Evolutionary conservation across 2,329 filamentous ascomycete genomes (phyloP).

Genomic region (Tolypocladium cylindrosporum): DNA sequence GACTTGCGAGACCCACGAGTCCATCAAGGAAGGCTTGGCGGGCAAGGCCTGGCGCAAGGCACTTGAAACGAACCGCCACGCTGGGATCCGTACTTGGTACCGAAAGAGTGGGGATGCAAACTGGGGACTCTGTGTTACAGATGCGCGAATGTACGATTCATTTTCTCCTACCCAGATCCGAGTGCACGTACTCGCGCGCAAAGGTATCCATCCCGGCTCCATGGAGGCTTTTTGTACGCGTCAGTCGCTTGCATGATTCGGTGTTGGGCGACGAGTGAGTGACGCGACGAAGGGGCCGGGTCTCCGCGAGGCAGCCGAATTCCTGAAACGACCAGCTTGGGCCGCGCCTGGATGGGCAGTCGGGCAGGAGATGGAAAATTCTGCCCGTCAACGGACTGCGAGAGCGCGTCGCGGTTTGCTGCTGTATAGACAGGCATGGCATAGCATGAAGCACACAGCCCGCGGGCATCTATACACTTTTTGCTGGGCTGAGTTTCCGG

Average conservation of each 20-base stretch:
- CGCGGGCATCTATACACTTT: too few relatives aligned
- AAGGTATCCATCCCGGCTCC: neutral
- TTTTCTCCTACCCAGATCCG: neutral
- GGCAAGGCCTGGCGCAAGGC: neutral
- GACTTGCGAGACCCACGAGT: neutral
- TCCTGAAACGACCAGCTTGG: neutral
- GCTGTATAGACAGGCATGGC: neutral
- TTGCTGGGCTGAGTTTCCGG: neutral
- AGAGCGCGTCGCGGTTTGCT: neutral
- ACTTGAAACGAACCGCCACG: neutral
- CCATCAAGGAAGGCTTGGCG: neutral
- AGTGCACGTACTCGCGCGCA: neutral
- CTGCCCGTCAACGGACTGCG: neutral
- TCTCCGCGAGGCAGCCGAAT: neutral
- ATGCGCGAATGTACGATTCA: neutral
- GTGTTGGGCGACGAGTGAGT: neutral
- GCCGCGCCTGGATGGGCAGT: neutral
- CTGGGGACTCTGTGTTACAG: neutral
- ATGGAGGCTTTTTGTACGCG: neutral
- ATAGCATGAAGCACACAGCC: neutral
- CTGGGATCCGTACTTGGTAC: neutral
- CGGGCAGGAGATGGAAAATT: neutral
- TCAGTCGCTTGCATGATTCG: too few relatives aligned
- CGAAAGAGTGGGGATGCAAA: neutral
- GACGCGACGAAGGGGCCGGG: neutral